Base-by-base conservation (phyloP, 306 rosid genomes). In the Alnus glutinosa region DNA sequence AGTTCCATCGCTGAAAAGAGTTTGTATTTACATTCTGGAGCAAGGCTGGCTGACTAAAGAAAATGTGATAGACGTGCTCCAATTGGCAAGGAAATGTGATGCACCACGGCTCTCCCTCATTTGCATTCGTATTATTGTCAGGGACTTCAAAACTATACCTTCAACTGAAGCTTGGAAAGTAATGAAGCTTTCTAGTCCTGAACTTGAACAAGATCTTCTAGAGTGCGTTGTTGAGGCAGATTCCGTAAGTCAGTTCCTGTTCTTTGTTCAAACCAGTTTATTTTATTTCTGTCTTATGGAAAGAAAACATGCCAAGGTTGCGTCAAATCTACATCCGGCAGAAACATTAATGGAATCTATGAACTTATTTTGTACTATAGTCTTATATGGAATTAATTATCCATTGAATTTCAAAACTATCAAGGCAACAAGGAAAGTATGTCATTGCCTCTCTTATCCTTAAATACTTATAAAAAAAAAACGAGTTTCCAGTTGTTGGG, bases 161-260 rank as follows among this genome's bases (percentile, higher is more conserved):
- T 70, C 83, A 66, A 81, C 86, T 28, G 78, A 72, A 57, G 89
- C 87, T 48, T 86, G 89, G 89, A 83, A 81, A 81, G 83, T 80
- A 49, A 86, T 86, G 89, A 86, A 71, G 80, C 79, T 44, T 50
- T 77, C 77, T 63, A 52, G 78, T 81, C 89, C 89, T 54, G 85
- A 81, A 30, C 87, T 86, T 44, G 89, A 86, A 76, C 85, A 83
- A 77, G 89, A 86, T 46, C 82, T 86, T 67, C 82, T 86, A 18
- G 87, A 80, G 82, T 78, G 49, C 3, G 82, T 78, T 70, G 85
- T 84, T 42, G 89, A 83, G 70, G 80, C 75, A 39, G 89, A 86
- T 83, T 55, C 85, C 67, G 89, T 86, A 83, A 86, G 89, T 34
- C 58, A 7, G 42, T 59, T 70, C 42, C 8, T 55, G 44, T 36